Evolutionary conservation across 495 filamentous ascomycete species (phyloP).

Genomic region (Aspergillus coremiiformis): DNA sequence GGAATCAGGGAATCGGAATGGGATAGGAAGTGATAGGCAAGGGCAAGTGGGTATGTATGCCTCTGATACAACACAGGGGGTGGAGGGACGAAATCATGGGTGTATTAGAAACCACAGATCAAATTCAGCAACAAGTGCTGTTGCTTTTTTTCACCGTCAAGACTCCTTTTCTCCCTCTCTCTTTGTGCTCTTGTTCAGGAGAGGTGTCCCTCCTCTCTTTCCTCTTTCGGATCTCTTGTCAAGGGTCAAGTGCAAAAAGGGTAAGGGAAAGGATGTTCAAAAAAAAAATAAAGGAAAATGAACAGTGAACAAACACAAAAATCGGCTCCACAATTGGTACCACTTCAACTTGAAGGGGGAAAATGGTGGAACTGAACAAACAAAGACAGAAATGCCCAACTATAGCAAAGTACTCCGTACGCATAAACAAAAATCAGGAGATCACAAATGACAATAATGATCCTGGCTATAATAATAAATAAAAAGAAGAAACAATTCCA

Average conservation of each 20-base stretch:
- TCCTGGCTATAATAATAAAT: not conserved
- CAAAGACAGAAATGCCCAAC: slow-evolving; percentile 1
- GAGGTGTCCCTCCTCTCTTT: not conserved
- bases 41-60: slow-evolving; percentile 3
- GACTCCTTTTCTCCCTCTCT: not conserved
- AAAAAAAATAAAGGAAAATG: no score
- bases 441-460: not conserved
- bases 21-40: slow-evolving; percentile 3
- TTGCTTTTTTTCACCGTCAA: not conserved
- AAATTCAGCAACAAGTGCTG: not conserved
- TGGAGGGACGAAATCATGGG: slow-evolving; percentile 4
- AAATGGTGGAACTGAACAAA: not conserved
- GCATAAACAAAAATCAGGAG: not conserved
- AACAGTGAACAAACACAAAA: not conserved
- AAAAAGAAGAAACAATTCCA: not conserved
- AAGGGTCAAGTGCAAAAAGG: not conserved
- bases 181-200: not conserved
- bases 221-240: not conserved
- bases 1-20: slow-evolving; percentile 4
- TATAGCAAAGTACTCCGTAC: not conserved
- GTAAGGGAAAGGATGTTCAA: not conserved
- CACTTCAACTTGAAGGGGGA: not conserved
- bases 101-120: slow-evolving; percentile 13
- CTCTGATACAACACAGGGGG: slow-evolving; percentile 11
- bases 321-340: not conserved